Base-by-base conservation (phyloP, 108 stramenopile species). In the Chaetoceros muelleri region DNA sequence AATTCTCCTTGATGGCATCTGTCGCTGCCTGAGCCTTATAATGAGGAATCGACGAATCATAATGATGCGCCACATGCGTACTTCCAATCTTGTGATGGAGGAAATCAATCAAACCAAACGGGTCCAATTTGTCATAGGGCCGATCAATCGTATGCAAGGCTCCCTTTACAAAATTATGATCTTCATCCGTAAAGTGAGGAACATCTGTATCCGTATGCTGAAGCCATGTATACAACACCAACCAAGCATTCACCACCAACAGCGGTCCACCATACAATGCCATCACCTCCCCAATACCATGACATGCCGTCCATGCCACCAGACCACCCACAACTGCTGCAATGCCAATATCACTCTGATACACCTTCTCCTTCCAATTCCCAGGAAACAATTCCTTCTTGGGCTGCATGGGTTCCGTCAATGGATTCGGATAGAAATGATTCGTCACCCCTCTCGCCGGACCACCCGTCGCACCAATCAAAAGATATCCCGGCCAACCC, bases 171-270 rank as follows among this genome's bases (percentile, higher is more conserved):
- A 84, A 97, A 76, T 72, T 90, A 80, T 95, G 95, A 30, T 96
- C 82, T 22, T 76, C 82, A 26, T 82, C 74, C 18, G 87, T 66
- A 69, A 91, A 96, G 72, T 98, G 97, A 55, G 97, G 97, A 27
- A 98, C 91, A 71, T 93, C 94, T 2, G 84, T 79, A 65, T 96
- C 93, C 2, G 96, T 98, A 73, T 98, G 97, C 86, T 98, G 97
- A 46, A 98, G 82, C 93, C 89, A 98, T 21, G 98, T 98, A 80
- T 96, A 96, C n/a, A 94, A 76, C 20, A 97, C 94, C 78, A 98
- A 84, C 86, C 95, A 92, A 23, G 81, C 78, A 72, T 98, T 98
- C 55, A 95, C 85, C 47, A 96, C 82, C 57, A 98, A 69, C 54
- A 96, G 75, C 10, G 98, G 98, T 24, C 94, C 79, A 24, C 92